Percentiles rank a stretch among this genome's conserved stretches.
These are phyloP conservation scores for Myrica gale DNA, from an alignment of 306 rosid genomes.

Conservation along the genomic window DNA sequence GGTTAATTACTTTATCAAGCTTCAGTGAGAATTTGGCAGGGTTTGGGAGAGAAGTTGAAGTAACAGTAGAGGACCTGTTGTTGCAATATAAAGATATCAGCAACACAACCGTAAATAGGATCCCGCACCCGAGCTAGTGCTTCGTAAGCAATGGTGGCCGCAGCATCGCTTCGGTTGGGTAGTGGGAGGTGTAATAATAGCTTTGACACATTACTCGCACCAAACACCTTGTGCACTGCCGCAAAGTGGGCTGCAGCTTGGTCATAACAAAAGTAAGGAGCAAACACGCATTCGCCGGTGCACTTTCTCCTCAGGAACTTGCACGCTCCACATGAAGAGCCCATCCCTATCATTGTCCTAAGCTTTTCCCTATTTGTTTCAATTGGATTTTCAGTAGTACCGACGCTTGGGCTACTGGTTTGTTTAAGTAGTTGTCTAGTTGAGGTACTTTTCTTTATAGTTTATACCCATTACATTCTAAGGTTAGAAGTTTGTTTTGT, in stretches of 20 bases:
- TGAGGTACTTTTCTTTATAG: constrained; percentile 32
- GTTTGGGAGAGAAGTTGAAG: constrained; percentile 2
- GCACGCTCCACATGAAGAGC: constrained; percentile 92
- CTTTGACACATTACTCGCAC: constrained; percentile 82
- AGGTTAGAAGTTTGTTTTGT: constrained; percentile 31
- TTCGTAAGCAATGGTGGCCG: constrained; percentile 70
- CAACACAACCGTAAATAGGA: constrained; percentile 78
- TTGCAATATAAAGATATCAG: constrained; percentile 77
- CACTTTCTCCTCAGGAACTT: constrained; percentile 83
- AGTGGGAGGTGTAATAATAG: constrained; percentile 63
- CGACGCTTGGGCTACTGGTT: constrained; percentile 11
- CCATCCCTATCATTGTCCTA: constrained; percentile 59
- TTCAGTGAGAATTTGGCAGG: constrained; percentile 7
- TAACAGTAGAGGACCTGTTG: constrained; percentile 51
- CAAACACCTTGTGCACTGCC: constrained; percentile 84
- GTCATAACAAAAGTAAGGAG: constrained; percentile 78
- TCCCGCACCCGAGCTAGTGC: constrained; percentile 80
- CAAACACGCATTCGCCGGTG: constrained; percentile 62
- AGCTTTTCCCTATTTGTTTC: constrained; percentile 26
- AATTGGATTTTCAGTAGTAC: constrained; percentile 28
- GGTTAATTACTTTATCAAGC: not conserved
- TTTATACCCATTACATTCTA: constrained; percentile 59
- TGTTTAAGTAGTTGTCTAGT: constrained; percentile 24
- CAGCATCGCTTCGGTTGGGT: constrained; percentile 66
- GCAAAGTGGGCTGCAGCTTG: constrained; percentile 70